Percentiles rank a stretch among this genome's conserved stretches.
These are phyloP conservation scores for Phytophthora brassicae DNA, from an alignment of 352 stramenopile genomes.

Conservation along the genomic window DNA sequence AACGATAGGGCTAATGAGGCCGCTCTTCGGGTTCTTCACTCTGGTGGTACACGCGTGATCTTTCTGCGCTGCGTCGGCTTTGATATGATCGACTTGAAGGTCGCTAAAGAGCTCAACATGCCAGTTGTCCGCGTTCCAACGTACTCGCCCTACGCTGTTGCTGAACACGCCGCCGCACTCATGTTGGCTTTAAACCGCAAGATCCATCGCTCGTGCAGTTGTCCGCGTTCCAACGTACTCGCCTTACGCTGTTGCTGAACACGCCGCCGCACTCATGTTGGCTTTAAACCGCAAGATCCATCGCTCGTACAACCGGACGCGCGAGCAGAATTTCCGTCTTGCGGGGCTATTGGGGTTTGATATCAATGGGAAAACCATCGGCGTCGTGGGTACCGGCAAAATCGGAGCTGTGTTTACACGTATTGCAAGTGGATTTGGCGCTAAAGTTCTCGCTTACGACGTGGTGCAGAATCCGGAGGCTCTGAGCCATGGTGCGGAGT, in stretches of 20 bases:
- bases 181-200: constrained; percentile 85
- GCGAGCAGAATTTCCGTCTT: constrained; percentile 79
- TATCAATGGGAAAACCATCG: constrained; percentile 73
- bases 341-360: constrained; percentile 58
- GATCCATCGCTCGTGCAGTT: constrained; percentile 65
- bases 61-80: constrained; percentile 83
- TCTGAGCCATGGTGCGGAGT: constrained; percentile 33
- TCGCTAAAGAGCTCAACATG: constrained; percentile 58
- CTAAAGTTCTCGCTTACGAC: constrained; percentile 68
- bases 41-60: constrained; percentile 51
- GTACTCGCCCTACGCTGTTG: constrained; percentile 87
- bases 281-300: constrained; percentile 82
- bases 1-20: constrained; percentile 74
- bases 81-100: constrained; percentile 73
- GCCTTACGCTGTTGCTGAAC: no score
- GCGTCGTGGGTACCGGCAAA: constrained; percentile 57
- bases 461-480: constrained; percentile 54
- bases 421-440: constrained; percentile 35
- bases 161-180: constrained; percentile 59
- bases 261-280: constrained; percentile 70
- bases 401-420: constrained; percentile 48
- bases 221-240: constrained; percentile 78
- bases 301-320: constrained; percentile 70
- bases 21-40: constrained; percentile 50
- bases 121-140: constrained; percentile 66